Evolutionary conservation across 164 flowering plant genomes (phyloP), one percentile per base, ranked within the genome.

Genomic region (Aristolochia contorta): DNA sequence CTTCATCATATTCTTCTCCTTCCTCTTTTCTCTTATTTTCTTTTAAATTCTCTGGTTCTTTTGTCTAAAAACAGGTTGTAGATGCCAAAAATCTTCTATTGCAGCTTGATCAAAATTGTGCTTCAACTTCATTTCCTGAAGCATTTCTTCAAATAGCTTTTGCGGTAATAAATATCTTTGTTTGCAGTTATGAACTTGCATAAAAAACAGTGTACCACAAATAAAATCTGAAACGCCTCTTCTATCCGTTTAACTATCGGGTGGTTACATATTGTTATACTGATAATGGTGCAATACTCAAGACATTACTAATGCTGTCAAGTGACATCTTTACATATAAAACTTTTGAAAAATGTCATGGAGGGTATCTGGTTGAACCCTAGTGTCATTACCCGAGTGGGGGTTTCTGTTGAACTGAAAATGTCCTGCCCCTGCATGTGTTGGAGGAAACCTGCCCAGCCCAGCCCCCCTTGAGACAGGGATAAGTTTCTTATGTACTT

Each of bases 61-160:
- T 37, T 37, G 1, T 37, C 43, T 10, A 4, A 37, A 37, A 37
- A 37, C 43, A 53, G 56, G 56, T 53, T 13, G 27, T 53, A 15
- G 56, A 53, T 53, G 30, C 56, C 23, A 53, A 53, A 27, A 53
- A 22, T 23, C 56, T 53, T 22, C 30, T 27, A 3, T 16, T 53
- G 22, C 30, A 53, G 27, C 56, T 53, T 53, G 56, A 53, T 20
- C 23, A 53, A 23, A 53, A 27, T 23, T 12, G 30, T 23, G 30
- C 16, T 53, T 53, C 56, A 53, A 53, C 56, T 27, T 53, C 56
- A 53, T 22, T 53, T 53, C 32, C 56, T 53, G 56, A 53, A 53
- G 23, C 56, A 53, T 53, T 53, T 53, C 56, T 53, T 22, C 56
- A 53, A 8, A 53, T 53, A 4, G 56, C 32, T 22, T 53, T 22